Percentiles rank a stretch among this genome's conserved stretches.
phyloP scores from a whole-genome alignment of 2,329 filamentous ascomycete genomes.

The Fusarium humuli region DNA sequence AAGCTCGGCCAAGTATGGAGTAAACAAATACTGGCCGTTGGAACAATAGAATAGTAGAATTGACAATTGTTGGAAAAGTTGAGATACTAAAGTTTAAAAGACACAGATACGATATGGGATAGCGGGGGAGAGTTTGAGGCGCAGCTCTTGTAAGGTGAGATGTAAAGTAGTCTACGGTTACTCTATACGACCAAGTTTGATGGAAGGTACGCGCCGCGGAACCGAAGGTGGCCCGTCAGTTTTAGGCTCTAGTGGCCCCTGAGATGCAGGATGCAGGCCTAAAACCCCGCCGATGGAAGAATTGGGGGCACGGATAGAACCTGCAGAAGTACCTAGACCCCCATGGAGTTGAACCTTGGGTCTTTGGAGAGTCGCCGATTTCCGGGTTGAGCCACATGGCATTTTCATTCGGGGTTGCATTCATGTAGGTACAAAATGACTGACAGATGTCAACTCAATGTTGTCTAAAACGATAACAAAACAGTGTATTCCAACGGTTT shows the following conservation, averaged over 20 bases:
- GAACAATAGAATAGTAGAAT: not conserved
- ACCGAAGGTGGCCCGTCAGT: constrained; percentile 38
- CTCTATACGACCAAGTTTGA: not conserved
- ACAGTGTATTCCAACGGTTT: not conserved
- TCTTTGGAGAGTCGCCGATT: constrained; percentile 25
- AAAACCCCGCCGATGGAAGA: constrained; percentile 44
- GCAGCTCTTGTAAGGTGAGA: constrained; percentile 34
- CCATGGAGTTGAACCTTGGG: not conserved
- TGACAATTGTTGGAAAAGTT: constrained; percentile 19
- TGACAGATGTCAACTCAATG: not conserved
- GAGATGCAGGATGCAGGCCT: constrained; percentile 34
- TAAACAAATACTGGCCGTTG: not conserved
- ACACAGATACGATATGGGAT: not conserved
- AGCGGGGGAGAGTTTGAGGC: constrained; percentile 36
- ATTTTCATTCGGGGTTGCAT: constrained; percentile 21
- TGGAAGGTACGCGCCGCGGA: constrained; percentile 20
- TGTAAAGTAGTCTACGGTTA: not conserved
- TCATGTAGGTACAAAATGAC: constrained; percentile 28
- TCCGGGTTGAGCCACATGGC: constrained; percentile 26
- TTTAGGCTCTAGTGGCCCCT: constrained; percentile 37
- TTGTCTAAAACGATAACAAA: not conserved
- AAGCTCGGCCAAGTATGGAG: not conserved
- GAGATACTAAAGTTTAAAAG: constrained; percentile 24
- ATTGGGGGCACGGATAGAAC: constrained; percentile 5
- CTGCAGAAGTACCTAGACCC: not conserved